phyloP scores from a whole-genome alignment of 495 filamentous ascomycete genomes.

The Daldinia concentrica region DNA sequence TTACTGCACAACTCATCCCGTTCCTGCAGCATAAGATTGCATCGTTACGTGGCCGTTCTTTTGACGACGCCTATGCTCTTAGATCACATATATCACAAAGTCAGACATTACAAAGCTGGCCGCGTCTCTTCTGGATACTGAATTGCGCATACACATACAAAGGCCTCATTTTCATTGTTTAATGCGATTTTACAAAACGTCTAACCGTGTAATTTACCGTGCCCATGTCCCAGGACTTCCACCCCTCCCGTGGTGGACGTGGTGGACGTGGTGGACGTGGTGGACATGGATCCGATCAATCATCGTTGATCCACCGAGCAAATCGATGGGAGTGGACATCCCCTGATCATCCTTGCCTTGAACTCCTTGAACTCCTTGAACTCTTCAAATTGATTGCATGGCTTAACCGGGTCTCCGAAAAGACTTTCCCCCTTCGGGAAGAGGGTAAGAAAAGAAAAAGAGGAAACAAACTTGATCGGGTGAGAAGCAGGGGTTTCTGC shows the following conservation, averaged over 20 bases:
- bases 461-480: conserved; percentile 23
- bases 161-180: conserved; percentile 21
- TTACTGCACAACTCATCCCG: conserved; percentile 36
- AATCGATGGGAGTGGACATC: conserved; percentile 31
- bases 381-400: conserved; percentile 34
- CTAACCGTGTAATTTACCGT: conserved; percentile 35
- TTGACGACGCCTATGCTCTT: conserved; percentile 16
- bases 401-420: conserved; percentile 12
- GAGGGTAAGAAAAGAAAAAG: conserved; percentile 5
- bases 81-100: conserved; percentile 16
- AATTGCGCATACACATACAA: conserved; percentile 1
- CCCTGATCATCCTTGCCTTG: conserved; percentile 25
- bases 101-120: conserved; percentile 5
- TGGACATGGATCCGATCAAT: conserved; percentile 28
- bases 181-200: conserved; percentile 34
- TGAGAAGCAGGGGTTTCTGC: conserved; percentile 30
- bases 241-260: conserved; percentile 20
- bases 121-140: not conserved
- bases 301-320: conserved; percentile 18
- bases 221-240: conserved; percentile 23
- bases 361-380: too few species aligned
- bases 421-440: conserved; percentile 25
- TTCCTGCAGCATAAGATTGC: conserved; percentile 36
- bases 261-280: conserved; percentile 25
- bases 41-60: conserved; percentile 32